These are phyloP conservation scores for Fusarium tjaetaba DNA, from an alignment of 2,329 filamentous ascomycete genomes.

Conservation along the genomic window DNA sequence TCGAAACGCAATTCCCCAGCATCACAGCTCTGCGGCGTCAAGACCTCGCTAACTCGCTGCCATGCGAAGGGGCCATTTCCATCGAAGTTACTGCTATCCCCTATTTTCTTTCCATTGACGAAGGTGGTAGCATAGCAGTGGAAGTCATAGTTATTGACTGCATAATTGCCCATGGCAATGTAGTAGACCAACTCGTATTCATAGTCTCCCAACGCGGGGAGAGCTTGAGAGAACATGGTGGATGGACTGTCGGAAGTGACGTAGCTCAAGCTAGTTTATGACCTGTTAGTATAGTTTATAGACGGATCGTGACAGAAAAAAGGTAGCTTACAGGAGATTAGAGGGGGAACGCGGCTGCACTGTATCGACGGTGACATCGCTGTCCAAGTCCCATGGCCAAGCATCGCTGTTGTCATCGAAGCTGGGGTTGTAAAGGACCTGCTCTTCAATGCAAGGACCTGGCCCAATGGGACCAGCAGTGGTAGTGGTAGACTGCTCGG, in stretches of 20 bases:
- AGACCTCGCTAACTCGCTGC: background rate
- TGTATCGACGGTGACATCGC: background rate
- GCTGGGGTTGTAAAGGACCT: constrained; percentile 3
- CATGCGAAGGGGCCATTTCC: background rate
- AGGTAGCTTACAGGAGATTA: background rate
- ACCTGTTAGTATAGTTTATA: background rate
- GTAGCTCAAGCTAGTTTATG: background rate
- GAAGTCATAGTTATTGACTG: background rate
- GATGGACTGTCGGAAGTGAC: background rate
- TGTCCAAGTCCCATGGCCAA: background rate
- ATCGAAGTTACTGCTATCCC: background rate
- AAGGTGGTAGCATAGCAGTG: background rate
- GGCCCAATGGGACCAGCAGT: background rate
- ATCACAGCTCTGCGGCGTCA: background rate
- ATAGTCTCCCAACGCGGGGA: background rate
- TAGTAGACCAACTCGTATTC: background rate
- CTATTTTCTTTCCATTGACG: background rate
- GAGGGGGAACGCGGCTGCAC: background rate
- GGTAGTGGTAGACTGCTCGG: background rate
- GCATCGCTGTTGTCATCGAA: background rate
- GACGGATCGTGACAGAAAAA: background rate
- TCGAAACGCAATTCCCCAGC: background rate
- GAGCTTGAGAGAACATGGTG: background rate
- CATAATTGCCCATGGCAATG: background rate
- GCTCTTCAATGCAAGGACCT: background rate